Evolutionary conservation across 208 protist genomes (phyloP).

Genomic region (Trypanosoma mega): DNA sequence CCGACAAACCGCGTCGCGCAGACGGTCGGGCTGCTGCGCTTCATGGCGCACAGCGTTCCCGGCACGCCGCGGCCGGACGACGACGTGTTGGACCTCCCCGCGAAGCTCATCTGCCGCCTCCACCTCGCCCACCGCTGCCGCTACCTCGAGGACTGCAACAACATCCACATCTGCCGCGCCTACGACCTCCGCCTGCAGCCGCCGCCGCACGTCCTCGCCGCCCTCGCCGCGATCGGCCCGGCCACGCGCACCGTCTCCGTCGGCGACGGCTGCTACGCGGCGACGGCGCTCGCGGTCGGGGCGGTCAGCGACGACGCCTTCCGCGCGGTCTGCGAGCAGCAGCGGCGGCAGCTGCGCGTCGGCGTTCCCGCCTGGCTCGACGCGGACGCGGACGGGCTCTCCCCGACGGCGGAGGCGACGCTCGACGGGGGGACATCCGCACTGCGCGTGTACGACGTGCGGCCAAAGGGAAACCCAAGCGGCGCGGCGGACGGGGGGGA

Average conservation of each 20-base stretch:
- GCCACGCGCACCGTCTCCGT: constrained; percentile 67
- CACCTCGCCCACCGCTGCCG: constrained; percentile 86
- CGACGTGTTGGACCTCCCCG: constrained; percentile 62
- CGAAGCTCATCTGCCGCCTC: constrained; percentile 85
- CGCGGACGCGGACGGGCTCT: too few species aligned
- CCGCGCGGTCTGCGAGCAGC: constrained; percentile 54
- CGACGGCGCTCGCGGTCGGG: constrained; percentile 60
- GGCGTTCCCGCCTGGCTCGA: neutral
- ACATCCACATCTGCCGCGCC: constrained; percentile 90
- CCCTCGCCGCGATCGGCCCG: constrained; percentile 44
- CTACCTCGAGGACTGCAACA: constrained; percentile 91
- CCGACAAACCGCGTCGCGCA: constrained; percentile 68
- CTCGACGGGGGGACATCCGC: too few species aligned
- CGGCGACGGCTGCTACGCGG: constrained; percentile 69
- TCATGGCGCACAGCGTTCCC: constrained; percentile 65
- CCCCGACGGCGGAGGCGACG: too few species aligned
- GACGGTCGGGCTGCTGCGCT: constrained; percentile 81
- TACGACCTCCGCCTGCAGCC: constrained; percentile 76
- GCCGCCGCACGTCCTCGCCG: constrained; percentile 57
- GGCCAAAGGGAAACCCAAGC: constrained; percentile 1
- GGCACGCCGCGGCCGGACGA: constrained; percentile 14
- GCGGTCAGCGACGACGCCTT: constrained; percentile 79
- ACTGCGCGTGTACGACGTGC: constrained; percentile 24
- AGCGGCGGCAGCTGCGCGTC: constrained; percentile 29
- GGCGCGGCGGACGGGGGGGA: constrained; percentile 4